A percentile compares a stretch with the other conserved stretches of the same genome.
These are phyloP conservation scores for Lactifluus subvellereus DNA, from an alignment of 768 basidiomycete genomes.

Conservation along the genomic window DNA sequence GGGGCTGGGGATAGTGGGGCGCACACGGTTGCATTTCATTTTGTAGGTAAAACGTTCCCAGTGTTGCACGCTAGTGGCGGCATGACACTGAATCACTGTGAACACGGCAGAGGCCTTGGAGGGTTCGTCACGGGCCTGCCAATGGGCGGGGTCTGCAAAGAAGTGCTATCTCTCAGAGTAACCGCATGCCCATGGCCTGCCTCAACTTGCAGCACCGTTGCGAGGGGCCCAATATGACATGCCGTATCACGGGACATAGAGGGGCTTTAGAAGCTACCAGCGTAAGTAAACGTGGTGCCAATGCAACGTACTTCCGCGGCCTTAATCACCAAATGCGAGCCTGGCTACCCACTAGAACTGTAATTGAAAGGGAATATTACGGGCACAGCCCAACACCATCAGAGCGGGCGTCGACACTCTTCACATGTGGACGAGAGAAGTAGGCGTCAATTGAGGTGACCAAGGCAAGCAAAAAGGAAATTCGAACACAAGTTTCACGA, in stretches of 20 bases:
- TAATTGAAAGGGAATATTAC: background rate
- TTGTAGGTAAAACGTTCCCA: background rate
- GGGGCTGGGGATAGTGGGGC: background rate
- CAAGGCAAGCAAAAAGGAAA: background rate
- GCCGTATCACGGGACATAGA: conserved; percentile 1
- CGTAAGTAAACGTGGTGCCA: background rate
- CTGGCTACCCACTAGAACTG: background rate
- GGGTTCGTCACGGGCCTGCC: background rate
- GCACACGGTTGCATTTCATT: background rate
- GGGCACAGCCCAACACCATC: background rate
- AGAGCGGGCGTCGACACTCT: background rate
- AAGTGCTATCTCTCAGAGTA: background rate
- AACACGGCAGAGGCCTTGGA: background rate
- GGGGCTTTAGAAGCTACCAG: background rate
- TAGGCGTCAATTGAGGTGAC: background rate
- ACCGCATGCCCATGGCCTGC: background rate
- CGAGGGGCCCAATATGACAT: background rate
- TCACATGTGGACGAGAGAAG: background rate
- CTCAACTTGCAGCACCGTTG: background rate
- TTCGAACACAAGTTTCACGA: no score
- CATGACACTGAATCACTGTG: background rate
- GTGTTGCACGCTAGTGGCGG: background rate
- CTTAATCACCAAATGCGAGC: background rate
- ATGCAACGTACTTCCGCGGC: background rate
- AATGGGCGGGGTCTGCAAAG: background rate